These are phyloP conservation scores for Brassica incana DNA, from an alignment of 345 rosid genomes.

Conservation along the genomic window DNA sequence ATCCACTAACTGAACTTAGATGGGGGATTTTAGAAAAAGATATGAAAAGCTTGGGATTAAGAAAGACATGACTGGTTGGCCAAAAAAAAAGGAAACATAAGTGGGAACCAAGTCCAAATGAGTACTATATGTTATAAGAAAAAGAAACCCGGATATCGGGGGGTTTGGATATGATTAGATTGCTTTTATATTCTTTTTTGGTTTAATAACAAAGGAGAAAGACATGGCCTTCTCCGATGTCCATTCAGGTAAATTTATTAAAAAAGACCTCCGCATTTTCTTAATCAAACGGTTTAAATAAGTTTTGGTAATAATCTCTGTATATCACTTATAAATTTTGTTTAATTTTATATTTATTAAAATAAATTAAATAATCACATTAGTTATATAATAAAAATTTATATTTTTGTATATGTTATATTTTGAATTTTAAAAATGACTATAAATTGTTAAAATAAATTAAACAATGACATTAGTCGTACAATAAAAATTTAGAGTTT, in stretches of 20 bases:
- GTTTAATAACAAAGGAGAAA: not conserved
- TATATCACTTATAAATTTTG: no score
- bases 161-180: slow-evolving; percentile 25
- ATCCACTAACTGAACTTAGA: slow-evolving; percentile 15
- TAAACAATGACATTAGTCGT: no score
- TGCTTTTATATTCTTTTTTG: slow-evolving; percentile 5
- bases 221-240: not conserved
- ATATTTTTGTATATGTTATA: no score
- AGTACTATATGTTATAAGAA: not conserved
- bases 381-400: no score
- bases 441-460: no score
- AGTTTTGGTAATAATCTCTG: no score
- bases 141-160: slow-evolving; percentile 32
- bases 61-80: slow-evolving; percentile 24
- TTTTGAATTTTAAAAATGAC: no score
- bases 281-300: not conserved
- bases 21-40: not conserved
- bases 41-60: slow-evolving; percentile 4
- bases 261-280: no score
- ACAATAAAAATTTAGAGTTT: no score
- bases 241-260: not conserved
- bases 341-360: no score
- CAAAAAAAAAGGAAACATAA: slow-evolving; percentile 13
- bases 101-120: slow-evolving; percentile 32
- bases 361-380: no score